Percentiles rank a stretch among this genome's conserved stretches.
These are phyloP conservation scores for Colletotrichum plurivorum DNA, from an alignment of 2,329 filamentous ascomycete species.

Conservation along the genomic window DNA sequence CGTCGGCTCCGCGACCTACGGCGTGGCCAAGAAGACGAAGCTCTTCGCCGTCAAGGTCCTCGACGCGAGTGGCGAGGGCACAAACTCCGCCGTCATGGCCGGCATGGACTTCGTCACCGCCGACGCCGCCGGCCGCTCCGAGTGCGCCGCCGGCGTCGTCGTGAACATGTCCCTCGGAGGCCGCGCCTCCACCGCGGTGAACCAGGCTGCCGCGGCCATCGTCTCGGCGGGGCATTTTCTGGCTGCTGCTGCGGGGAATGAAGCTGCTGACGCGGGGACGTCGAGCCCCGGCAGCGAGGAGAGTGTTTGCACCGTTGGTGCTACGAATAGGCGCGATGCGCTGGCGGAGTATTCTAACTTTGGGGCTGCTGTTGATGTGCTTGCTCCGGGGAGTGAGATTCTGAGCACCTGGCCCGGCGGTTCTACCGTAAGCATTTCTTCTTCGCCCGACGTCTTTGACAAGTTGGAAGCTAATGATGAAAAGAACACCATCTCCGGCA, in stretches of 20 bases:
- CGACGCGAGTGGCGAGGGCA: constrained; percentile 52
- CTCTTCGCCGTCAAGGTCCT: constrained; percentile 63
- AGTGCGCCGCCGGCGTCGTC: constrained; percentile 61
- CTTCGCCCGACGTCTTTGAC: constrained; percentile 20
- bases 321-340: constrained; percentile 56
- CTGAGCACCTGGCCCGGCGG: constrained; percentile 63
- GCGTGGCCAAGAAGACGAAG: constrained; percentile 61
- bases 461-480: neutral
- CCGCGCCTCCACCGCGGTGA: constrained; percentile 59
- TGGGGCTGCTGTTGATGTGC: constrained; percentile 64
- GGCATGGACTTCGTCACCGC: constrained; percentile 59
- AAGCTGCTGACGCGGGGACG: constrained; percentile 57
- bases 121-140: constrained; percentile 47
- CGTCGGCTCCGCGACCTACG: constrained; percentile 57
- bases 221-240: constrained; percentile 64
- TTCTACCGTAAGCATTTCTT: constrained; percentile 47
- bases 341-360: constrained; percentile 67
- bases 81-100: constrained; percentile 57
- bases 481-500: constrained; percentile 40
- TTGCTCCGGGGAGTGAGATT: constrained; percentile 64
- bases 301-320: constrained; percentile 67
- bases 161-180: constrained; percentile 73
- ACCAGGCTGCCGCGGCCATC: constrained; percentile 63
- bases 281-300: constrained; percentile 64
- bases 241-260: constrained; percentile 70